Evolutionary conservation across 495 filamentous ascomycete species (phyloP).

Genomic region (Penicillium pancosmium): DNA sequence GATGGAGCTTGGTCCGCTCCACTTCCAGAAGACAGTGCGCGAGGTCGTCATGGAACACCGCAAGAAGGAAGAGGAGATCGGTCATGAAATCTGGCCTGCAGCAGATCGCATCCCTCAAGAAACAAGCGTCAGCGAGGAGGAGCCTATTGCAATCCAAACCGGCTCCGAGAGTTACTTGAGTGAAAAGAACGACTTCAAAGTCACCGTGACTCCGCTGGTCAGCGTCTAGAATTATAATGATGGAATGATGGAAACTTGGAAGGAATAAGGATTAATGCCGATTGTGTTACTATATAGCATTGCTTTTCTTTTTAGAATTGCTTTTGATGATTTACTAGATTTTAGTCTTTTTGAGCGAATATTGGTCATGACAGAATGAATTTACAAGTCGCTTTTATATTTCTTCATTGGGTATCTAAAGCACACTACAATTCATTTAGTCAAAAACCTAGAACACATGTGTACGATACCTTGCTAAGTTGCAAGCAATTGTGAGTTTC

Average conservation of each 20-base stretch:
- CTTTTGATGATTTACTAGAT: constrained; percentile 5
- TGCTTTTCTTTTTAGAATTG: constrained; percentile 2
- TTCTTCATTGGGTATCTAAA: too few species aligned
- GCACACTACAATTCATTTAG: too few species aligned
- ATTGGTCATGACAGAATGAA: constrained; percentile 2
- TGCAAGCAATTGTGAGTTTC: too few species aligned
- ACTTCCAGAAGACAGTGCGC: constrained; percentile 47
- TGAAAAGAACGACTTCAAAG: constrained; percentile 4
- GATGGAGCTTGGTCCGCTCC: constrained; percentile 49
- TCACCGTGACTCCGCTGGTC: constrained; percentile 2
- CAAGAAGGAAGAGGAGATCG: constrained; percentile 35
- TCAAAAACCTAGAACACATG: not conserved
- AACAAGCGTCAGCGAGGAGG: constrained; percentile 7
- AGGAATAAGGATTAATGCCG: not conserved
- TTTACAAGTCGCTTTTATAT: not conserved
- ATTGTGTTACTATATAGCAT: constrained; percentile 2
- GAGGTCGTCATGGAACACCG: constrained; percentile 42
- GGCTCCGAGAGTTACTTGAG: constrained; percentile 1
- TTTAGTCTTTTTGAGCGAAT: constrained; percentile 2
- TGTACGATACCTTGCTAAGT: too few species aligned
- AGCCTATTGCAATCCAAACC: constrained; percentile 21
- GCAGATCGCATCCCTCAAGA: constrained; percentile 5
- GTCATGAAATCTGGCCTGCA: constrained; percentile 47
- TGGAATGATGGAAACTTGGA: not conserved
- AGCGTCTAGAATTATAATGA: not conserved